Percentiles rank a stretch among this genome's conserved stretches.
These are phyloP conservation scores for Danielia reshetovae DNA, from an alignment of 805 yeast species.

Conservation along the genomic window DNA sequence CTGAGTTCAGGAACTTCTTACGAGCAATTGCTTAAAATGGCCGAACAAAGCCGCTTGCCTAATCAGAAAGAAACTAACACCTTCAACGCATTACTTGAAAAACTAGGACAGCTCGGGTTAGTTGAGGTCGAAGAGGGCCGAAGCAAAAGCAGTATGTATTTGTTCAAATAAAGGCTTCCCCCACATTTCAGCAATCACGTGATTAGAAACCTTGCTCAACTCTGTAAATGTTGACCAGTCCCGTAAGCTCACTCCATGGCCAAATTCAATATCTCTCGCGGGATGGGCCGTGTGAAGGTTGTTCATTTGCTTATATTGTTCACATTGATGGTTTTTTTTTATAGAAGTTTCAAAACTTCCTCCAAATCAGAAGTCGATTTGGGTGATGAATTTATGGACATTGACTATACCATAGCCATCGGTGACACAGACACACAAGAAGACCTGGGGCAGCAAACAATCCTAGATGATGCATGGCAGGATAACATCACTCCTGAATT, in stretches of 20 bases:
- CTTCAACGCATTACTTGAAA: constrained; percentile 6
- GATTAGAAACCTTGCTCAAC: too few species aligned
- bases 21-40: constrained; percentile 15
- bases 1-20: constrained; percentile 5
- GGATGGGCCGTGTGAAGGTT: too few species aligned
- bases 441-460: neutral
- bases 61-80: neutral
- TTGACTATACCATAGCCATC: neutral
- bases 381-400: neutral
- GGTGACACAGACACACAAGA: neutral
- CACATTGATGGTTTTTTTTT: too few species aligned
- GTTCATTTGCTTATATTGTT: too few species aligned
- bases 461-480: neutral
- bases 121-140: constrained; percentile 13
- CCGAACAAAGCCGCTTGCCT: constrained; percentile 4
- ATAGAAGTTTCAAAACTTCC: too few species aligned
- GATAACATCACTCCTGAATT: constrained; percentile 13
- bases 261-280: too few species aligned
- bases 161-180: too few species aligned
- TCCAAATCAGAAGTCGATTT: neutral
- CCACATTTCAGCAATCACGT: too few species aligned
- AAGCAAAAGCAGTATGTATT: neutral
- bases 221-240: too few species aligned
- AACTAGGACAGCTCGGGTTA: constrained; percentile 15
- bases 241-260: too few species aligned